phyloP scores from a whole-genome alignment of 441 rosid genomes.

The Eutrema salsugineum region DNA sequence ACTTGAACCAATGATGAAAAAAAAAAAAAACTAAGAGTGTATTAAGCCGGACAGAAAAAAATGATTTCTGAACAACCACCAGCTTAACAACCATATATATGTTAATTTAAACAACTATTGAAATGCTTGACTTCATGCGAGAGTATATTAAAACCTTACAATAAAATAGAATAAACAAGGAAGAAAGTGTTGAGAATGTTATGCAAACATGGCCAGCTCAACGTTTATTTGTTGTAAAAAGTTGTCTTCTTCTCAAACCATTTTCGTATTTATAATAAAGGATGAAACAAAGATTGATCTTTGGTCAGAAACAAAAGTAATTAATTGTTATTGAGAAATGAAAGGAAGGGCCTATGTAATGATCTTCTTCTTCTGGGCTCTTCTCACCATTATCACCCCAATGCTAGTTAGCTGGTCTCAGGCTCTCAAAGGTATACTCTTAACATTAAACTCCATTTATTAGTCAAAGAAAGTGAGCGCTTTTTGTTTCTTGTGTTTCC shows the following conservation, averaged over 20 bases:
- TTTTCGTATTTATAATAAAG: constrained; percentile 21
- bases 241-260: constrained; percentile 24
- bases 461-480: not conserved
- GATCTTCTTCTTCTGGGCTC: constrained; percentile 91
- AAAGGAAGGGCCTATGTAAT: constrained; percentile 59
- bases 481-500: not conserved
- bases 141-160: constrained; percentile 2
- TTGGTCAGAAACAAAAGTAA: not conserved
- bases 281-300: constrained; percentile 18
- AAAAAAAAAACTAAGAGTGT: not conserved
- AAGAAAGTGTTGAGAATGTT: constrained; percentile 34
- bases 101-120: not conserved
- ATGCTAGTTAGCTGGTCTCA: constrained; percentile 73
- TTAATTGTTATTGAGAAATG: constrained; percentile 42
- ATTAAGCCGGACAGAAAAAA: not conserved
- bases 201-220: constrained; percentile 38
- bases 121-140: constrained; percentile 31
- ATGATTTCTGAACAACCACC: constrained; percentile 19
- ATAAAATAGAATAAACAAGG: not conserved
- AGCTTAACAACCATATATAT: constrained; percentile 25
- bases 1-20: not conserved
- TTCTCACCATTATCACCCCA: constrained; percentile 78
- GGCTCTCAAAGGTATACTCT: constrained; percentile 43
- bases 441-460: not conserved
- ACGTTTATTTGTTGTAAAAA: constrained; percentile 16